Conservation (phyloP, 306 rosid species). For the Cicer pinnatifidum region DNA sequence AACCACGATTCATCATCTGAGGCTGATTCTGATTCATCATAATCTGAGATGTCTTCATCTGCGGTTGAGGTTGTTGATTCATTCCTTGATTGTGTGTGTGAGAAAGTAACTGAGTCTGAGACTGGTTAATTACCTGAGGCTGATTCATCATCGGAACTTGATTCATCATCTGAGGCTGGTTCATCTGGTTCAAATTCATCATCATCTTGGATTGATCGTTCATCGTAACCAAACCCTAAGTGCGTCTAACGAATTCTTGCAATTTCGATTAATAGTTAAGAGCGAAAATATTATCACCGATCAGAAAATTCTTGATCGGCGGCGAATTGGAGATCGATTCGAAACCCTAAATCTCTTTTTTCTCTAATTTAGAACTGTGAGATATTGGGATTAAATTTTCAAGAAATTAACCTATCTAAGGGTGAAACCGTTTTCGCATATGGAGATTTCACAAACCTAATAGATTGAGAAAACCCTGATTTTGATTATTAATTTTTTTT, state of each 20-base stretch:
- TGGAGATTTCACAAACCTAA: conserved; percentile 19
- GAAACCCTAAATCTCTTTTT: conserved; percentile 53
- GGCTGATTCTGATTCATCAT: conserved; percentile 54
- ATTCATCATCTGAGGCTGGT: conserved; percentile 58
- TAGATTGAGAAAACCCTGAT: conserved; percentile 36
- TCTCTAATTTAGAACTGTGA: conserved; percentile 18
- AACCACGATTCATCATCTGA: conserved; percentile 58
- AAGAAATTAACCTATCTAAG: conserved; percentile 19
- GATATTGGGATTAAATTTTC: conserved; percentile 36
- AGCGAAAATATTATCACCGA: conserved; percentile 32
- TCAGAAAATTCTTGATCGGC: conserved; percentile 31
- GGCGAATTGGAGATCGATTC: conserved; percentile 39
- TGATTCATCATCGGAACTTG: conserved; percentile 54
- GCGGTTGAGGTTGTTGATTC: conserved; percentile 47
- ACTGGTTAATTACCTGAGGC: conserved; percentile 52
- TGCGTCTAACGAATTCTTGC: conserved; percentile 9
- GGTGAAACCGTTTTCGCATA: conserved; percentile 11
- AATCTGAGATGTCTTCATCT: conserved; percentile 51
- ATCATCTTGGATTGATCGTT: conserved; percentile 61
- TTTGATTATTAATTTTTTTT: neutral
- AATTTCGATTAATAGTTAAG: conserved; percentile 22
- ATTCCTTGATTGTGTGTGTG: conserved; percentile 43
- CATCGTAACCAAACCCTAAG: conserved; percentile 50
- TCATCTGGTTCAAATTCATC: conserved; percentile 59
- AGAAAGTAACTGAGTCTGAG: conserved; percentile 50